These are phyloP conservation scores for Dysphania ambrosioides DNA, from an alignment of 148 eudicot genomes.

Conservation along the genomic window DNA sequence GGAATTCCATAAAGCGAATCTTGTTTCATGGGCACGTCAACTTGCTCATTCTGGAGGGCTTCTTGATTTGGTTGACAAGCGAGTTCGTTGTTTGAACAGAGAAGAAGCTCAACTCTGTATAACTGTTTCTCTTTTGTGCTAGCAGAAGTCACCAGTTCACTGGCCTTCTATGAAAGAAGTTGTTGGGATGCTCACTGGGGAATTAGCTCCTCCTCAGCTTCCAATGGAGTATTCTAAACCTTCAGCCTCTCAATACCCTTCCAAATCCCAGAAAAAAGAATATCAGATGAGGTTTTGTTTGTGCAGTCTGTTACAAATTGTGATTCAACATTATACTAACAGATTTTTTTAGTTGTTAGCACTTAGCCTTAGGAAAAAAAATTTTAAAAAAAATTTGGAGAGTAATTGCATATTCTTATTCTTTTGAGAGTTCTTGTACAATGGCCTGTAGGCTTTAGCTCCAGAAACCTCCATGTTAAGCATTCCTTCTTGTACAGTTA, in stretches of 20 bases:
- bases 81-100: conserved; percentile 39
- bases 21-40: conserved; percentile 79
- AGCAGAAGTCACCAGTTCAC: conserved; percentile 66
- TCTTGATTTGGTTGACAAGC: conserved; percentile 75
- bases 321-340: conserved; percentile 8
- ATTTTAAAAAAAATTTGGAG: background rate
- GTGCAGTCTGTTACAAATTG: background rate
- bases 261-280: conserved; percentile 57
- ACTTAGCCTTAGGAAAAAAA: background rate
- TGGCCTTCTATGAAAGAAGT: conserved; percentile 94
- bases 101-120: conserved; percentile 72
- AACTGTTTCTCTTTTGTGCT: conserved; percentile 68
- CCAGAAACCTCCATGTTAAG: conserved; percentile 2
- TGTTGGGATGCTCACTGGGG: conserved; percentile 84
- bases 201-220: conserved; percentile 56
- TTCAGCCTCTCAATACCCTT: conserved; percentile 50
- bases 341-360: background rate
- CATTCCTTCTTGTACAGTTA: conserved; percentile 17
- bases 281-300: conserved; percentile 48
- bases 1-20: conserved; percentile 85
- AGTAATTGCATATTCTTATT: conserved; percentile 9
- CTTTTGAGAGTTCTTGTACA: conserved; percentile 7
- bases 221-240: conserved; percentile 80
- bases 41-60: conserved; percentile 88
- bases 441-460: conserved; percentile 5